These are phyloP conservation scores for Sugiyamaella americana DNA, from an alignment of 805 yeast genomes.

Conservation along the genomic window DNA sequence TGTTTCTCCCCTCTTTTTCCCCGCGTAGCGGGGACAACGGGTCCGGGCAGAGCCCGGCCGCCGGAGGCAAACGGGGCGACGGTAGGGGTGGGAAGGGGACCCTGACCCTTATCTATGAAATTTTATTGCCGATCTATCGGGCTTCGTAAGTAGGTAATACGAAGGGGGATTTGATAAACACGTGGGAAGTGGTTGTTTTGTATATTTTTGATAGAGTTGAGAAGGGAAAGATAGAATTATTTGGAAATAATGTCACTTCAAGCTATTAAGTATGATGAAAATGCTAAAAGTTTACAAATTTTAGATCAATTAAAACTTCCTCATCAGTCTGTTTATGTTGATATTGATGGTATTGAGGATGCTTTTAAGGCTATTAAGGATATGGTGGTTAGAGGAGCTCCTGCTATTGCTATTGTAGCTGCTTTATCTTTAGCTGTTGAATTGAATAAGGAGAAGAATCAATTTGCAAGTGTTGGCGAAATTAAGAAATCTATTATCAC, in stretches of 20 bases:
- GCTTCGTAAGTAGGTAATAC: too few relatives aligned
- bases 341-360: conserved; percentile 57
- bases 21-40: too few relatives aligned
- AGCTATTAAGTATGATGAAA: conserved; percentile 62
- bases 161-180: too few relatives aligned
- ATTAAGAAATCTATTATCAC: conserved; percentile 32
- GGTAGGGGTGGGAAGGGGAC: too few relatives aligned
- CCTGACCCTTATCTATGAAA: too few relatives aligned
- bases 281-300: conserved; percentile 44
- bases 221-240: too few relatives aligned
- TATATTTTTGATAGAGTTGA: too few relatives aligned
- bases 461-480: conserved; percentile 12
- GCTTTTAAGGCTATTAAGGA: conserved; percentile 77
- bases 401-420: conserved; percentile 96
- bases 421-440: conserved; percentile 80
- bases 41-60: too few relatives aligned
- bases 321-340: conserved; percentile 63
- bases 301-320: conserved; percentile 83
- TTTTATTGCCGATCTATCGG: too few relatives aligned
- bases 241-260: conserved; percentile 37
- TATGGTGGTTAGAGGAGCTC: conserved; percentile 98
- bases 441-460: conserved; percentile 26
- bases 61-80: too few relatives aligned
- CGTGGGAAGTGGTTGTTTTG: too few relatives aligned
- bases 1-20: too few relatives aligned